Evolutionary conservation across 208 protist genomes (phyloP), one percentile per base, ranked within the genome.

Genomic region (Strigomonas galati): DNA sequence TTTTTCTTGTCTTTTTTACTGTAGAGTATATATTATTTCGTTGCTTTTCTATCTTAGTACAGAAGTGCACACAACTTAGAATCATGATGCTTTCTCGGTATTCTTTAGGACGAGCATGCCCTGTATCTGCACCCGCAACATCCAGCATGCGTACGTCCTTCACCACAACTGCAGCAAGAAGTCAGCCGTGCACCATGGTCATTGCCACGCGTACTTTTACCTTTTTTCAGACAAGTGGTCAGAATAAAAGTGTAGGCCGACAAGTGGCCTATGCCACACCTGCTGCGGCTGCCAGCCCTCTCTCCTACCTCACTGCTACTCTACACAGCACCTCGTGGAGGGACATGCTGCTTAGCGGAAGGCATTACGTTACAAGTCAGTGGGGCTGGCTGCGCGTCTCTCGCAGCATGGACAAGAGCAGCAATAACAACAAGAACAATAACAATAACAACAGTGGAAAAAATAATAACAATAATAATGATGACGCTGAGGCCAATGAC

Each of bases 401-500:
- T 3, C 5, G 44, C 17, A 19, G 31, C 37, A 17, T 17, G 14
- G 28, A 44, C 9, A 65, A 67, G 28, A 62, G 23, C 63, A 58
- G 46, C 43, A 43, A 24, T 35, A 54, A 40, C 31, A 40, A 15
- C 23, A 59, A 31, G 27, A 70, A 58, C 23, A 64, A 46, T 6
- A 44, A 30, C 1, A 49, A 58, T 26, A 43, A 56, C 44, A 57
- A 40, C 44, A 68, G 55, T 19, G 56, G 46, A 12, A 46, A 53
- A 12, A 69, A 70, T 24, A 65, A 24, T 7, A 55, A 59, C 27
- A 69, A 66, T 26, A 60, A 54, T 3, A 65, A 76, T 19, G 37
- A 46, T 17, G 52, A 61, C 2, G 51, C 26, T 14, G 24, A 51
- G 2, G 58, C 23, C 3, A 62, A 59, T 31, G 57, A 57, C 17